Evolutionary conservation across 768 basidiomycete genomes (phyloP), one percentile per base, ranked within the genome.

Genomic region (Epithele typhae): DNA sequence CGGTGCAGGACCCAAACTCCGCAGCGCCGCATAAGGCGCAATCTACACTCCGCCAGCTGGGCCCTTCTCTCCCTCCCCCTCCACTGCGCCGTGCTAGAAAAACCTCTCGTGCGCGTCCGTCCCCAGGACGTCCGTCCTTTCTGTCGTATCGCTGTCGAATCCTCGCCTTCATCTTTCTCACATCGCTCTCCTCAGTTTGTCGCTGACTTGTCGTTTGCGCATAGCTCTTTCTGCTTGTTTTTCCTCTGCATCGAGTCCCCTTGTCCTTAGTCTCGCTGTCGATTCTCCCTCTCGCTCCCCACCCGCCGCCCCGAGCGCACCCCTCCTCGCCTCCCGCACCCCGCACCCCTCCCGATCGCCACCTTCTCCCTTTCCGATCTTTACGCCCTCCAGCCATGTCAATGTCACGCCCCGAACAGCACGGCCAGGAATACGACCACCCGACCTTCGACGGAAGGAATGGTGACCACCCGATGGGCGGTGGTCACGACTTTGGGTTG

Each of bases 171-270:
- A 56, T 53, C 59, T 59, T 50, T 59, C n/a, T 56, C 52, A 56
- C 55, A 56, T 64, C 58, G 62, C 62, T 62, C 58, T 64, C 60
- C 55, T 51, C 59, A 55, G 55, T 62, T 62, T 60, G 54, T 64
- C 58, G 52, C 57, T 55, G 53, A 59, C 59, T 56, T 48, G 57
- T 64, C 59, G 49, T 59, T 58, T 55, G 53, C 59, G 59, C 58
- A 59, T 54, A 59, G 54, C 62, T 57, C 53, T 62, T 56, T 51
- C 58, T 59, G 59, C 55, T 58, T 49, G 51, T 55, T 48, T 43
- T 52, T 50, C 49, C 47, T 55, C 45, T 48, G 51, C 55, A 45
- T 49, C 46, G 46, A 48, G 33, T 48, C 45, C 27, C n/a, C 42
- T 44, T 52, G 44, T 51, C 54, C 41, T 53, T 46, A 46, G 42